Evolutionary conservation across 495 filamentous ascomycete species (phyloP), one percentile per base, ranked within the genome.

Genomic region (Talaromyces thailandensis): DNA sequence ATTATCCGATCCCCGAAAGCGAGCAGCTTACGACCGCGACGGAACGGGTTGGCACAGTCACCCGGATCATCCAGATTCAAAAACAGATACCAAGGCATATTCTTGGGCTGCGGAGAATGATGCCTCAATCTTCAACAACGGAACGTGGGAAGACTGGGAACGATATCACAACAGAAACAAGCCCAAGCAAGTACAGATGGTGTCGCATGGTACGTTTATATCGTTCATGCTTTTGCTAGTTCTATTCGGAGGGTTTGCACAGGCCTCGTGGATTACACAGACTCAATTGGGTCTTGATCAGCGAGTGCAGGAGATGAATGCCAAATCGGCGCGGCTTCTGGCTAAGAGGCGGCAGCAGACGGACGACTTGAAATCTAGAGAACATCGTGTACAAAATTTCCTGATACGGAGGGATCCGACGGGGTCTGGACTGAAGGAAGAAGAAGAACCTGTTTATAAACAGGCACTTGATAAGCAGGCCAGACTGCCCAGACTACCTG

Each of bases 141-240:
- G 91, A 12, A 98, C 93, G 0, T 98, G 94, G 94, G 94, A 98
- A 69, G 95, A 98, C 70, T 98, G 95, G 94, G 93, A 98, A 75
- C 81, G 80, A 45, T 98, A 90, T 88, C 84, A 91, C 66, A 76
- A 84, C 24, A 77, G 84, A 45, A 74, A 81, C 48, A 83, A 87
- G 53, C 72, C 64, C 9, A 75, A 83, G 55, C 81, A 88, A n/a
- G 69, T 87, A 40, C 88, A 82, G 67, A 77, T 88, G 8, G 73
- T 79, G 63, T 88, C 87, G 35, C 94, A 96, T 65, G 77, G 81
- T 18, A 81, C 81, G n/a, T 97, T 98, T 67, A 73, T 87, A 16
- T 71, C 76, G 6, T 71, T 96, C 24, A 70, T 97, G 6, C 75
- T 87, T 45, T 65, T 89, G 11, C 77, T 93, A 6, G 81, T 86